Evolutionary conservation across 2,329 filamentous ascomycete species (phyloP).

Genomic region (Curvularia sp.): DNA sequence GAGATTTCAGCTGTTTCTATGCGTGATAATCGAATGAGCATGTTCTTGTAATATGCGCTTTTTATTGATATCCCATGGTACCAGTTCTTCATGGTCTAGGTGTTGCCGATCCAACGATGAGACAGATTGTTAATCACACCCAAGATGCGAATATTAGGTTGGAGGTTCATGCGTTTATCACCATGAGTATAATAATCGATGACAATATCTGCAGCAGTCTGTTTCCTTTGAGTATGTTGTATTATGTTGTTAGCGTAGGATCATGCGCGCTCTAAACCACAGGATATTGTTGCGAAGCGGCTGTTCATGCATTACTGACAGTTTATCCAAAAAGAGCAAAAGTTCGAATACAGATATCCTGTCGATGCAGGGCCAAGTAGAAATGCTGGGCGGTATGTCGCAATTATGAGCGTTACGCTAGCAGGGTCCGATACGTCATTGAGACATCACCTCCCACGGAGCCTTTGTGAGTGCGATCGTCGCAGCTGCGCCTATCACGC

Average conservation of each 20-base stretch:
- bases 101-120: neutral
- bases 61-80: too few species aligned
- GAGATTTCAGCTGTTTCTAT: too few species aligned
- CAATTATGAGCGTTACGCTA: neutral
- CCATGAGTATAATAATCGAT: neutral
- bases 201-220: neutral
- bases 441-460: neutral
- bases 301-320: neutral
- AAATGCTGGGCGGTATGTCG: neutral
- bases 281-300: neutral
- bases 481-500: neutral
- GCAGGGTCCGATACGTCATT: constrained; percentile 1
- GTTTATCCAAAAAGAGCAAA: neutral
- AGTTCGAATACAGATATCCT: neutral
- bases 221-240: neutral
- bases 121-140: neutral
- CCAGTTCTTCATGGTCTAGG: neutral
- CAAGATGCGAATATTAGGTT: neutral
- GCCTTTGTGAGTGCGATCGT: neutral
- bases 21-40: too few species aligned
- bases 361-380: neutral
- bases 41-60: too few species aligned
- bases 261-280: neutral
- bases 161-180: too few species aligned
- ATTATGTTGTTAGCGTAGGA: neutral